Evolutionary conservation across 2,329 filamentous ascomycete species (phyloP), one percentile per base, ranked within the genome.

Genomic region (Pseudocercospora fuligena): DNA sequence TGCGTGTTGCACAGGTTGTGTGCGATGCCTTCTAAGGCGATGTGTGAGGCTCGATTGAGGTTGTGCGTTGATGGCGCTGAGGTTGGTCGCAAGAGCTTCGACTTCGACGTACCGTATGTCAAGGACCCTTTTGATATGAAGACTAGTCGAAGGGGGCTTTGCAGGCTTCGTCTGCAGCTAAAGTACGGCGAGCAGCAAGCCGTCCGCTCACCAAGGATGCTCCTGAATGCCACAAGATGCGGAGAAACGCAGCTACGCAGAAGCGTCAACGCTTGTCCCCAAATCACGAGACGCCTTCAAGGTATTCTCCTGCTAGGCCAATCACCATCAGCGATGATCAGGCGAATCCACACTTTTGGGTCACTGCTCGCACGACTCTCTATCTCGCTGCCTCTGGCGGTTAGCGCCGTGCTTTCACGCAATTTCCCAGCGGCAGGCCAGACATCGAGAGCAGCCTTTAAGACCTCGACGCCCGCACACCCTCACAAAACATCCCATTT

Each of bases 151-250:
- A 33, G 25, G 62, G 54, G 54, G 62, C 16, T 23, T 40, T 58
- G 54, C 54, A 58, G 61, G 65, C 61, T 23, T 60, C 27, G 47
- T 40, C 53, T 67, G 67, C 62, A 70, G 68, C 61, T 61, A 70
- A 58, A 66, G 54, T 65, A 65, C 25, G 29, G 57, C 51, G 59
- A 63, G 51, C 67, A 67, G 64, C 65, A 51, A 63, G 64, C 69
- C 69, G 65, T 46, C 64, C 64, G 66, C 62, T 59, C 60, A 53
- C 65, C 65, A 69, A 66, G 69, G 69, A 69, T 68, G 62, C 69
- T 43, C 40, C 40, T 43, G 40, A 43, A 69, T 65, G 53, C 36
- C 43, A 59, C 54, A 66, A 43, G 60, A 63, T 71, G 68, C 69
- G 68, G 69, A 70, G 69, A 67, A 66, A 54, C 33, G 46, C 19